These are phyloP conservation scores for Bruguiera gymnorhiza DNA, from an alignment of 345 rosid genomes.

Conservation along the genomic window DNA sequence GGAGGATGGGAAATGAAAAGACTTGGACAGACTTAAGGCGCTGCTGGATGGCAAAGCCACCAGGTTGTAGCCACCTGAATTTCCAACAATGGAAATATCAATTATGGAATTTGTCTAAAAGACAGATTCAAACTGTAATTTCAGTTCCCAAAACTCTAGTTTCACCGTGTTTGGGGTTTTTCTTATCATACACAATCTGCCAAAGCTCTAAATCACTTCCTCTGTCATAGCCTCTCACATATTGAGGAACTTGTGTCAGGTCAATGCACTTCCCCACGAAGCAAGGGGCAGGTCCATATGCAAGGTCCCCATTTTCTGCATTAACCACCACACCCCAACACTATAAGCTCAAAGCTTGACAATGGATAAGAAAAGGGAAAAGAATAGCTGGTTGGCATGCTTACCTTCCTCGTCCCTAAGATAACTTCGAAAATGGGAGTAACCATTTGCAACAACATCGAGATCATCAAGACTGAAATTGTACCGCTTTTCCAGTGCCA, in stretches of 20 bases:
- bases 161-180: background rate
- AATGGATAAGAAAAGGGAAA: background rate
- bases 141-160: background rate
- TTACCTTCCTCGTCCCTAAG: constrained; percentile 48
- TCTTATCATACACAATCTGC: constrained; percentile 47
- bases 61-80: too few species aligned
- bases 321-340: constrained; percentile 3
- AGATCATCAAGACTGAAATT: constrained; percentile 79
- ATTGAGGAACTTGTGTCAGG: constrained; percentile 54
- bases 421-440: constrained; percentile 60
- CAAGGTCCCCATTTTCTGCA: constrained; percentile 30
- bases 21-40: too few species aligned
- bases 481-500: constrained; percentile 89
- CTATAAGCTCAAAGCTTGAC: constrained; percentile 4
- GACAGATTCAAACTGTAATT: background rate
- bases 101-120: background rate
- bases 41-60: too few species aligned
- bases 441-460: constrained; percentile 74
- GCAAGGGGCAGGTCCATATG: constrained; percentile 17
- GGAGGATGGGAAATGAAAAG: too few species aligned
- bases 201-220: constrained; percentile 82
- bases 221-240: constrained; percentile 51
- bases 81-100: too few species aligned
- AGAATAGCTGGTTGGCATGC: background rate
- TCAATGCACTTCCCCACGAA: constrained; percentile 59